A percentile compares a stretch with the other conserved stretches of the same genome.
Evolutionary conservation across 768 basidiomycete genomes (phyloP).

Genomic region (Xerocomellus chrysenteron): DNA sequence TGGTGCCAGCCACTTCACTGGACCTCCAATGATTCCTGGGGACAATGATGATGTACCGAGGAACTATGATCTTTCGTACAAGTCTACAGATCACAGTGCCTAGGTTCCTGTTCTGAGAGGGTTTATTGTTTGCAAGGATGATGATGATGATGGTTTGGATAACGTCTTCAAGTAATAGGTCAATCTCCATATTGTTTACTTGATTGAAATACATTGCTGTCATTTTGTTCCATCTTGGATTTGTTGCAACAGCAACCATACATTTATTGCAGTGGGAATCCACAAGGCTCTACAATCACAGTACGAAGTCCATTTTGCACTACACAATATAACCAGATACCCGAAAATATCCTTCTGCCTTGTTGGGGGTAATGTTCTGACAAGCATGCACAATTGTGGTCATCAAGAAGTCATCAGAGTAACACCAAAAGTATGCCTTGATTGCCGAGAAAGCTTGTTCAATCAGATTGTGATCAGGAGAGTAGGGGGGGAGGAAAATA

Average conservation of each 20-base stretch:
- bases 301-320: no score
- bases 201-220: no score
- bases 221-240: no score
- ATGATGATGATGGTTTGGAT: no score
- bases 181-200: no score
- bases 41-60: neutral
- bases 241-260: no score
- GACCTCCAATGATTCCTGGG: neutral
- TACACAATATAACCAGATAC: conserved; percentile 1
- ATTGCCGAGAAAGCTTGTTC: conserved; percentile 10
- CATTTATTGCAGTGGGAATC: no score
- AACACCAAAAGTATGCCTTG: neutral
- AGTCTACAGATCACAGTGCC: neutral
- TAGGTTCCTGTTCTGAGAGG: neutral
- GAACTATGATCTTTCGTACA: neutral
- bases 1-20: neutral
- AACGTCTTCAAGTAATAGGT: no score
- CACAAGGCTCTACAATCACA: no score
- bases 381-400: neutral
- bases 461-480: neutral
- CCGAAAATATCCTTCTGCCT: conserved; percentile 1
- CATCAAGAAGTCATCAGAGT: neutral
- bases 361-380: conserved; percentile 1
- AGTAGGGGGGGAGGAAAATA: neutral
- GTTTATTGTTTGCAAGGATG: neutral